These are phyloP conservation scores for Petunia secreta DNA, from an alignment of 257 asterid species.

Conservation along the genomic window DNA sequence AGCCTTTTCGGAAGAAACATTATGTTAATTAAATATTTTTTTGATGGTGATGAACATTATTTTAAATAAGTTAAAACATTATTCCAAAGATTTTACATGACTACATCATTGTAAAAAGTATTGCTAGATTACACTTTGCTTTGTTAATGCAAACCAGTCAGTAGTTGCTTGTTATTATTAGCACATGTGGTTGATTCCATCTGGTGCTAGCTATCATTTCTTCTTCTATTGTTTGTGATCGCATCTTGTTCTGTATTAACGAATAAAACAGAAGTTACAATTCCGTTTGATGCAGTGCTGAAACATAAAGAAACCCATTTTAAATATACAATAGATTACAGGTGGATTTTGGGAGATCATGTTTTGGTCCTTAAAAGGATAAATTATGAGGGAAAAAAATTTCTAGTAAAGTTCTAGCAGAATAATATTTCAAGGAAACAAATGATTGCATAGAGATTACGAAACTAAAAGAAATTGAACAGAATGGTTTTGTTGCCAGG, in stretches of 20 bases:
- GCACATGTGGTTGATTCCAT: not conserved
- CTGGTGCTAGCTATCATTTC: not conserved
- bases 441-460: no score
- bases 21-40: no score
- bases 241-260: not conserved
- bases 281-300: not conserved
- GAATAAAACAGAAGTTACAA: not conserved
- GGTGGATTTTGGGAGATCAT: not conserved
- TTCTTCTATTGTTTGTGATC: not conserved
- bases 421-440: no score
- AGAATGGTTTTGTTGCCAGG: no score
- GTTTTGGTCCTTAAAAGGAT: no score
- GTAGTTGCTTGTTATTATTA: slow-evolving; percentile 2
- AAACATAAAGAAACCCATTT: not conserved
- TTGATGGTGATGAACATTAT: no score
- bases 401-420: no score
- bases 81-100: not conserved
- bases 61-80: no score
- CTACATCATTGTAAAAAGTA: not conserved
- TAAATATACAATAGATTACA: not conserved
- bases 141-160: not conserved
- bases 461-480: no score
- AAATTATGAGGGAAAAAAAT: no score
- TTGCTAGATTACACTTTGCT: not conserved
- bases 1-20: no score